These are phyloP conservation scores for Plectosphaerella cucumerina DNA, from an alignment of 2,329 filamentous ascomycete genomes.

Conservation along the genomic window DNA sequence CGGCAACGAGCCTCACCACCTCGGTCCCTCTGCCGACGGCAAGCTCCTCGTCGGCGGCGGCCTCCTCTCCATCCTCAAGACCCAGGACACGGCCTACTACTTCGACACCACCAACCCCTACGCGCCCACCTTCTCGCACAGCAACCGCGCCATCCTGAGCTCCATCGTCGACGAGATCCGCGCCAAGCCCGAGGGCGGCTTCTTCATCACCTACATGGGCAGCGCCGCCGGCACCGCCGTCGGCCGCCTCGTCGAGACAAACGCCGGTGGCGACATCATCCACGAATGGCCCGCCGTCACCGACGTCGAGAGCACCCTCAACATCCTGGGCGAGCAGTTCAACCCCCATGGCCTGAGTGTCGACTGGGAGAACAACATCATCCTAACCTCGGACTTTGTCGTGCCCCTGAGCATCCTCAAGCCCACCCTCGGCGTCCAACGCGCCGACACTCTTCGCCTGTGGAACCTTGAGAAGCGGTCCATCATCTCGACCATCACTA, in stretches of 20 bases:
- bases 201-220: constrained; percentile 58
- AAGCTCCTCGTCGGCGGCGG: constrained; percentile 56
- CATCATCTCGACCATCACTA: constrained; percentile 57
- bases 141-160: constrained; percentile 52
- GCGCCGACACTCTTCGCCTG: constrained; percentile 54
- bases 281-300: constrained; percentile 51
- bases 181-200: constrained; percentile 58
- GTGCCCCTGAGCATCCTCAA: constrained; percentile 59
- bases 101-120: constrained; percentile 58
- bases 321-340: constrained; percentile 57
- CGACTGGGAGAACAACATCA: constrained; percentile 53
- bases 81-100: constrained; percentile 59
- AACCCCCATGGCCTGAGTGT: constrained; percentile 56
- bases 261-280: constrained; percentile 55
- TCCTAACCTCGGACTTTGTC: constrained; percentile 60
- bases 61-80: constrained; percentile 54
- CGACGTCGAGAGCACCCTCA: constrained; percentile 47
- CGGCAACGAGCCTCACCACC: constrained; percentile 58
- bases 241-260: constrained; percentile 57
- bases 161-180: constrained; percentile 61
- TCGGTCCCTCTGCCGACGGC: constrained; percentile 49
- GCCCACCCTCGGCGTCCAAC: constrained; percentile 48
- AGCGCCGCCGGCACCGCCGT: constrained; percentile 54
- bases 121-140: constrained; percentile 53
- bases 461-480: constrained; percentile 50